phyloP scores from a whole-genome alignment of 106 monocot species.

The Allium cepa region DNA sequence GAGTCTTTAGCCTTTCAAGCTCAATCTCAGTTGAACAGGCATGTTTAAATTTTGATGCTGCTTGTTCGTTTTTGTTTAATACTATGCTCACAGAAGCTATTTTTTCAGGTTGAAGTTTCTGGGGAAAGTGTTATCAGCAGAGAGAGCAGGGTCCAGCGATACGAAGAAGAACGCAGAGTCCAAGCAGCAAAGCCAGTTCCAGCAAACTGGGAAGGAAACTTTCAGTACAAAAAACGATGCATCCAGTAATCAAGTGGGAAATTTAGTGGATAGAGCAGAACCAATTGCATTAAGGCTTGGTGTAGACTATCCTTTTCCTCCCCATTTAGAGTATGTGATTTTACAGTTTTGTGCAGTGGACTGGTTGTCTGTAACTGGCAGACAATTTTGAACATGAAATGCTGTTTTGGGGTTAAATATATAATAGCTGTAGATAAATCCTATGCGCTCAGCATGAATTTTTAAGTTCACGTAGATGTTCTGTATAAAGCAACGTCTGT shows the following conservation, averaged over 20 bases:
- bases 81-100: background rate
- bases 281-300: slow-evolving; percentile 85
- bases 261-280: slow-evolving; percentile 14
- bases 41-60: background rate
- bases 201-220: slow-evolving; percentile 4
- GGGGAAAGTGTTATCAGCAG: slow-evolving; percentile 72
- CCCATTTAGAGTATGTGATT: slow-evolving; percentile 76
- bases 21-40: slow-evolving; percentile 84
- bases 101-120: slow-evolving; percentile 66
- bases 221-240: too few species aligned
- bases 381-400: too few species aligned
- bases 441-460: too few species aligned
- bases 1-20: slow-evolving; percentile 68
- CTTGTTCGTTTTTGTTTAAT: too few species aligned
- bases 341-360: background rate
- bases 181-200: slow-evolving; percentile 7
- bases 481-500: too few species aligned
- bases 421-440: too few species aligned
- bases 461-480: too few species aligned
- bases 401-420: too few species aligned
- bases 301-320: slow-evolving; percentile 93
- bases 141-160: slow-evolving; percentile 29
- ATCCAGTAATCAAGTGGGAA: too few species aligned
- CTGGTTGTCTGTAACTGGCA: too few species aligned
- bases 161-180: slow-evolving; percentile 12